A percentile compares a stretch with the other conserved stretches of the same genome.
These are phyloP conservation scores for Spiromastix sp. DNA, from an alignment of 2,329 filamentous ascomycete genomes.

Conservation along the genomic window DNA sequence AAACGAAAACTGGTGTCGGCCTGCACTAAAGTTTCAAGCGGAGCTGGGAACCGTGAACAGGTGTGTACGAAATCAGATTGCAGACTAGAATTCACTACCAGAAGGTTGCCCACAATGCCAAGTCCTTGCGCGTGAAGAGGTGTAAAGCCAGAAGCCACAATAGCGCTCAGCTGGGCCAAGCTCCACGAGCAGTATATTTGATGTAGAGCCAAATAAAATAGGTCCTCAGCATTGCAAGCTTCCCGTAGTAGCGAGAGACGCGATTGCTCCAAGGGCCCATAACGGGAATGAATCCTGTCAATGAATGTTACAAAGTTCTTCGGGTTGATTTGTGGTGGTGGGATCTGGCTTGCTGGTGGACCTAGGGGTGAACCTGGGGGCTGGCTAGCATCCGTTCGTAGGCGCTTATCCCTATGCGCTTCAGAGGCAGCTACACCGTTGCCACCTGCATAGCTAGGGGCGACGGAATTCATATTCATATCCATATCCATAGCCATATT, in stretches of 20 bases:
- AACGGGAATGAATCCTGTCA: too few species aligned
- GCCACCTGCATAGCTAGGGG: neutral
- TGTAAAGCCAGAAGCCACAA: slow-evolving; percentile 29
- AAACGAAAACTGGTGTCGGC: slow-evolving; percentile 23
- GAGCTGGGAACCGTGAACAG: slow-evolving; percentile 40
- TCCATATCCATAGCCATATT: too few species aligned
- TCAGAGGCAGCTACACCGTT: neutral
- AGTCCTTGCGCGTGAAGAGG: slow-evolving; percentile 20
- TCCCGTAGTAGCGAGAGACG: slow-evolving; percentile 42
- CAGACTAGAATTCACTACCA: slow-evolving; percentile 38
- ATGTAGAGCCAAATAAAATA: slow-evolving; percentile 55
- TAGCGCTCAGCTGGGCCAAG: slow-evolving; percentile 18
- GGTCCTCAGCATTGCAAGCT: slow-evolving; percentile 47
- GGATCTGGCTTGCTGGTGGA: neutral
- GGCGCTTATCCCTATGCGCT: slow-evolving; percentile 4
- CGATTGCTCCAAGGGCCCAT: neutral
- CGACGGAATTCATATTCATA: neutral
- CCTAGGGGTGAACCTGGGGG: too few species aligned
- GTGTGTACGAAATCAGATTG: slow-evolving; percentile 30
- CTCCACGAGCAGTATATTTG: slow-evolving; percentile 54
- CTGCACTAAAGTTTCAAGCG: slow-evolving; percentile 17
- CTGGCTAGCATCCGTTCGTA: too few species aligned
- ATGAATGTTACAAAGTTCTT: too few species aligned
- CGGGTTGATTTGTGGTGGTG: neutral
- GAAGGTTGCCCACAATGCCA: slow-evolving; percentile 30